Conservation (phyloP, 495 filamentous ascomycete genomes). For the Tuber indicum region DNA sequence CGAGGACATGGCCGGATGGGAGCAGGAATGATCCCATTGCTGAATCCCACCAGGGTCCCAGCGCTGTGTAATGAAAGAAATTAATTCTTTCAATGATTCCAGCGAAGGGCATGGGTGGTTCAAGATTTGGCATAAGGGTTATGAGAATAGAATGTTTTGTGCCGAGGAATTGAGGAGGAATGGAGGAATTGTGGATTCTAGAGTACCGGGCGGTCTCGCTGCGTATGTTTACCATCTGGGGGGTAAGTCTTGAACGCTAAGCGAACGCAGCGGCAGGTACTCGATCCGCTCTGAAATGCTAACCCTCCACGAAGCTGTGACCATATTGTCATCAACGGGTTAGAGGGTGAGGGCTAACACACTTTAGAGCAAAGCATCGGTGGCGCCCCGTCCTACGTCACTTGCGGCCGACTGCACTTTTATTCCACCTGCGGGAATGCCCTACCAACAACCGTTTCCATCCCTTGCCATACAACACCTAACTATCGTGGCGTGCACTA, state of each 20-base stretch:
- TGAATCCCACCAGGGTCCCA: constrained; percentile 60
- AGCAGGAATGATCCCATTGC: constrained; percentile 54
- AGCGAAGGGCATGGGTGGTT: constrained; percentile 66
- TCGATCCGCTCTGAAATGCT: constrained; percentile 62
- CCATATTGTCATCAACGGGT: constrained; percentile 44
- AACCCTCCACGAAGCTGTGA: constrained; percentile 59
- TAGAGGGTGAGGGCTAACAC: background rate
- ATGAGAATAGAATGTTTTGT: constrained; percentile 59
- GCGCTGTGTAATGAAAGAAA: constrained; percentile 65
- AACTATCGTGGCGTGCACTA: constrained; percentile 53
- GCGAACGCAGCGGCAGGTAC: constrained; percentile 52
- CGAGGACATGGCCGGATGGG: constrained; percentile 56
- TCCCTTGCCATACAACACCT: constrained; percentile 57
- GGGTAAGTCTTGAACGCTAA: constrained; percentile 10
- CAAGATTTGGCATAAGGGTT: constrained; percentile 67
- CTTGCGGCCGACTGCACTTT: constrained; percentile 64
- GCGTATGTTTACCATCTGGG: constrained; percentile 28
- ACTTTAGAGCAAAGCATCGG: constrained; percentile 50
- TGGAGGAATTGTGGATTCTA: constrained; percentile 56
- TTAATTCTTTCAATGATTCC: constrained; percentile 23
- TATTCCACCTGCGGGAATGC: constrained; percentile 46
- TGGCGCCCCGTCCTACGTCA: constrained; percentile 40
- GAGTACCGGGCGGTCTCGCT: constrained; percentile 55
- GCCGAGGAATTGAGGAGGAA: constrained; percentile 59
- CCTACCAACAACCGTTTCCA: constrained; percentile 50